Conservation (phyloP, 345 rosid genomes). For the Linum lewisii region DNA sequence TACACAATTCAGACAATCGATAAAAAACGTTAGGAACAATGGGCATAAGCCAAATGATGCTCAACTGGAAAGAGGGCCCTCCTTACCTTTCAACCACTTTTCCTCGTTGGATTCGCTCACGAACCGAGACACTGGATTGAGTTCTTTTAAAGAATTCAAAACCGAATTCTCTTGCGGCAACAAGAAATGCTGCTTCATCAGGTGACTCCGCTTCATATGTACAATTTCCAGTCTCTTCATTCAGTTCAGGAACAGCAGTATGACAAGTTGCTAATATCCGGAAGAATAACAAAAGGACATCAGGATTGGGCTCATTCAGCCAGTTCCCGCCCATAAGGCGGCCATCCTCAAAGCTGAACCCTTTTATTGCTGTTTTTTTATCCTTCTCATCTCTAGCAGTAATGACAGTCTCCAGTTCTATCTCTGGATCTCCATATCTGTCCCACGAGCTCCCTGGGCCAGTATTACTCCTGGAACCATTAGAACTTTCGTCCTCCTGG, state of each 20-base stretch:
- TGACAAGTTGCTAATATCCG: slow-evolving; percentile 65
- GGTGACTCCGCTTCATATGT: slow-evolving; percentile 88
- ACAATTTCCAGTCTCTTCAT: slow-evolving; percentile 35
- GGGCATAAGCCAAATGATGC: not conserved
- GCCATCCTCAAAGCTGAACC: slow-evolving; percentile 56
- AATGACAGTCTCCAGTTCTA: slow-evolving; percentile 13
- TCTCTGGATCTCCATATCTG: slow-evolving; percentile 21
- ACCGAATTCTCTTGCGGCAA: slow-evolving; percentile 69
- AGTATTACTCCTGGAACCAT: not conserved
- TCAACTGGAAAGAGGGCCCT: not conserved
- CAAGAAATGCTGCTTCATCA: slow-evolving; percentile 66
- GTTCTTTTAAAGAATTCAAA: slow-evolving; percentile 56
- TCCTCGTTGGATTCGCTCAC: slow-evolving; percentile 37
- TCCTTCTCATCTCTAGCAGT: slow-evolving; percentile 1
- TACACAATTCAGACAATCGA: slow-evolving; percentile 16
- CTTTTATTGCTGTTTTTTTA: slow-evolving; percentile 29
- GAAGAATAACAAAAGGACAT: slow-evolving; percentile 50
- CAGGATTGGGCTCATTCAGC: slow-evolving; percentile 32
- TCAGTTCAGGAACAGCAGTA: slow-evolving; percentile 53
- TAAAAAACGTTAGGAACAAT: not conserved
- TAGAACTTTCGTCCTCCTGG: slow-evolving; percentile 11
- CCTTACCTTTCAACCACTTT: slow-evolving; percentile 43
- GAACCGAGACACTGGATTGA: slow-evolving; percentile 40
- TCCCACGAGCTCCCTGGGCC: slow-evolving; percentile 8
- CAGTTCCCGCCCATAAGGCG: slow-evolving; percentile 51